Base-by-base conservation (phyloP, 1,284 basidiomycete species). In the Heterobasidion irregulare region DNA sequence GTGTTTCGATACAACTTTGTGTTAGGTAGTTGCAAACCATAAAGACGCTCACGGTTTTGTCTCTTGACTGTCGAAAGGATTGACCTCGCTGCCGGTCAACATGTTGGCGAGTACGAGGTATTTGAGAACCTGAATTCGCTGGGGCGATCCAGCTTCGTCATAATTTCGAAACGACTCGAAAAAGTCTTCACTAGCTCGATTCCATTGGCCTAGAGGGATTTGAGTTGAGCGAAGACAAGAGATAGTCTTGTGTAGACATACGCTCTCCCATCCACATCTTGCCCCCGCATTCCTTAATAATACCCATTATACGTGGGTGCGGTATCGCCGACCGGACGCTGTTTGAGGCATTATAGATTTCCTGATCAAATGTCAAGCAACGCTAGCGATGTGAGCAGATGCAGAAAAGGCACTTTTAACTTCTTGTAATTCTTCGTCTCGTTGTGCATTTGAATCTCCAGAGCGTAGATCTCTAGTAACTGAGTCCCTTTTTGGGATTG, bases 221-320 rank as follows among this genome's bases (percentile, higher is more conserved):
- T 52, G 26, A 43, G 32, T 49, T 18, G 41, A 10, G 35, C 44
- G 53, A 36, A 38, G 36, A 54, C 12, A 47, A 7, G 32, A 35
- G n/a, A n/a, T n/a, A 35, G 47, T 18, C n/a, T 34, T 57, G 13
- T 5, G 5, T 6, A 10, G 4, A 76, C 87, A 64, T 68, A 90
- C 95, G 91, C 77, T 99, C 97, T 56, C 92, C 93, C 97, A 99
- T 99, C 93, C 97, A 98, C 97, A 99, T 99, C 74, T 99, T 99
- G 8, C 97, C 97, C 12, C 97, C 97, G 62, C 96, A 98, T 70
- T 99, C 97, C 66, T 95, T 93, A 71, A 99, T 99, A 54, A 98
- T 92, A 53, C 96, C 97, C 89, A 98, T 94, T 66, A 99, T 98
- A 32, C 94, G 84, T 8, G 97, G 97, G 72, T 99, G 97, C 9